Evolutionary conservation across 2,329 filamentous ascomycete species (phyloP).

Genomic region (Cercospora janseana): DNA sequence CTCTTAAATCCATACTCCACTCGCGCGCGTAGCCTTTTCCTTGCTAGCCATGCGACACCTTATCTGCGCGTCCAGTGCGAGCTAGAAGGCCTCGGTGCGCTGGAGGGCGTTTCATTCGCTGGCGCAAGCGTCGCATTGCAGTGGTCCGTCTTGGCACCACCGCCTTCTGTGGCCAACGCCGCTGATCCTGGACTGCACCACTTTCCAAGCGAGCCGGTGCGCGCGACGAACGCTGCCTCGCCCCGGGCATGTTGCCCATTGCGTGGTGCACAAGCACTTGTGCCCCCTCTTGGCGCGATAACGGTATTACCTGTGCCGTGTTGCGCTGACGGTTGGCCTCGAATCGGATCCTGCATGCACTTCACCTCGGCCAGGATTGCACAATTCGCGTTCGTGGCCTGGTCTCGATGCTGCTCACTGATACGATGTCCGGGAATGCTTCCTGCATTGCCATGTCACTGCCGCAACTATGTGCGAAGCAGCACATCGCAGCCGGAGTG

Average conservation of each 20-base stretch:
- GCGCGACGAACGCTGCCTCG: slow-evolving; percentile 9
- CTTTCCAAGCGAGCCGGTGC: background rate
- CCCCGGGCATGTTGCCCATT: slow-evolving; percentile 13
- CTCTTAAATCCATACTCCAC: slow-evolving; percentile 13
- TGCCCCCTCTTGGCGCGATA: slow-evolving; percentile 16
- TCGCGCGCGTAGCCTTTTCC: slow-evolving; percentile 1
- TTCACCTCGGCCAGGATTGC: too few relatives aligned
- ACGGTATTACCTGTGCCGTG: slow-evolving; percentile 5
- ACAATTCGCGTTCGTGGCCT: too few relatives aligned
- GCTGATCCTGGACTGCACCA: slow-evolving; percentile 9
- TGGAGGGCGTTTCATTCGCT: slow-evolving; percentile 3
- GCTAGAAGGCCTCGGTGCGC: slow-evolving; percentile 5
- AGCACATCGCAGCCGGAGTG: background rate
- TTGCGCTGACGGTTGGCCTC: background rate
- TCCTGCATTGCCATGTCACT: background rate
- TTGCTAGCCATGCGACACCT: slow-evolving; percentile 17
- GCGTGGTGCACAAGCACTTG: slow-evolving; percentile 9
- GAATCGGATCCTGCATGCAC: background rate
- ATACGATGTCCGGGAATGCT: too few relatives aligned
- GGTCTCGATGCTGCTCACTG: too few relatives aligned
- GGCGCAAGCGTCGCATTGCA: slow-evolving; percentile 16
- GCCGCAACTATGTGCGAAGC: background rate
- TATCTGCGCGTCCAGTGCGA: slow-evolving; percentile 13
- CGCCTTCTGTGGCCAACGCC: slow-evolving; percentile 9
- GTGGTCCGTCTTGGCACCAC: slow-evolving; percentile 12